phyloP scores from a whole-genome alignment of 225 moss, liverwort and hornwort genomes.

The Lunularia cruciata region DNA sequence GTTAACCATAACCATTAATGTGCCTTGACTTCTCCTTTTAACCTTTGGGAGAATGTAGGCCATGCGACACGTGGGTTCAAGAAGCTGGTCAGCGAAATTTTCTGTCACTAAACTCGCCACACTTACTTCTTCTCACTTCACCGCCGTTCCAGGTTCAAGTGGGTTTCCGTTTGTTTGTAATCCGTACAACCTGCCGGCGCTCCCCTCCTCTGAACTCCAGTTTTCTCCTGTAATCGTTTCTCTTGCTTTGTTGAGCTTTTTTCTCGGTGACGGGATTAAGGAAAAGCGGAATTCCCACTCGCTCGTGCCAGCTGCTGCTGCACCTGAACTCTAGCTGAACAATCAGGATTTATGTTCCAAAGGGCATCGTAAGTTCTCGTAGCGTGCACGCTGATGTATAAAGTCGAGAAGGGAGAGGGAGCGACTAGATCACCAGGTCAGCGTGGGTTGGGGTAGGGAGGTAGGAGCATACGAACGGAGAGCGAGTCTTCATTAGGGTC shows the following conservation, averaged over 20 bases:
- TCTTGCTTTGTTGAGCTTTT: too few relatives aligned
- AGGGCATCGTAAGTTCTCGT: conserved; percentile 15
- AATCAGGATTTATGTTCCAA: conserved; percentile 1
- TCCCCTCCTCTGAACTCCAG: too few relatives aligned
- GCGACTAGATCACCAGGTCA: conserved; percentile 3
- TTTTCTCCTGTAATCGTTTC: too few relatives aligned
- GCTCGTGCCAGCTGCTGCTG: conserved; percentile 3
- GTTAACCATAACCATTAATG: conserved; percentile 15
- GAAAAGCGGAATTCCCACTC: not conserved
- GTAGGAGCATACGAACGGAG: not conserved
- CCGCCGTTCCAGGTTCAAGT: too few relatives aligned
- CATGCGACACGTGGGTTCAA: conserved; percentile 15
- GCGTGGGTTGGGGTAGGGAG: not conserved
- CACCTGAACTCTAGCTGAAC: not conserved
- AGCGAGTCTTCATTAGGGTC: too few relatives aligned
- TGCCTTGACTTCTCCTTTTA: conserved; percentile 15
- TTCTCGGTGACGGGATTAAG: not conserved
- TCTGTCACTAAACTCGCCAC: not conserved
- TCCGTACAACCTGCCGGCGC: not conserved
- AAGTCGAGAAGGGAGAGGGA: not conserved
- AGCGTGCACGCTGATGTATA: conserved; percentile 10
- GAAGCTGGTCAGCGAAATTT: conserved; percentile 16
- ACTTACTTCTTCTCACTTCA: not conserved
- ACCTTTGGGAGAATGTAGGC: conserved; percentile 15
- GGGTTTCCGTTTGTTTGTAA: too few relatives aligned